phyloP scores from a whole-genome alignment of 371 early-diverging fungal species.

The Haplosporangium sp. region DNA sequence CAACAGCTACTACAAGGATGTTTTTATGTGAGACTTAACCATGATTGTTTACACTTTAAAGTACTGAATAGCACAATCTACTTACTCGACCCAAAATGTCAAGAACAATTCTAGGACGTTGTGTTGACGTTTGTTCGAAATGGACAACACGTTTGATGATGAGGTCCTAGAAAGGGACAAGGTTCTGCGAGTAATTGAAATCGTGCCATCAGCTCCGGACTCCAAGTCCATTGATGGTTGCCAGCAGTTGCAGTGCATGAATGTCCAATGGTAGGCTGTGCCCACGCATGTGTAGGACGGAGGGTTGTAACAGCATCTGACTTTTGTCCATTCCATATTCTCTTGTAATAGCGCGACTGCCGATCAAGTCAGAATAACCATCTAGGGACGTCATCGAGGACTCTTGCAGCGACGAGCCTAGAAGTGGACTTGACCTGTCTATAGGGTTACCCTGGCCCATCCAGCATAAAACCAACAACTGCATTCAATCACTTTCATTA shows the following conservation, averaged over 20 bases:
- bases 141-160: conserved; percentile 4
- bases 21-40: conserved; percentile 14
- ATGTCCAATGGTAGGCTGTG: conserved; percentile 14
- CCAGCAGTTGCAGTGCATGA: conserved; percentile 11
- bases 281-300: too few species aligned
- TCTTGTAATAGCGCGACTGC: conserved; percentile 5
- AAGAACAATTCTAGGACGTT: background rate
- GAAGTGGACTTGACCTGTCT: background rate
- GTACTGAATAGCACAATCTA: background rate
- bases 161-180: conserved; percentile 4
- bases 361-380: conserved; percentile 13
- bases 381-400: conserved; percentile 8
- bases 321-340: background rate
- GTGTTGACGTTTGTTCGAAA: conserved; percentile 14
- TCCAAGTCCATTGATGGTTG: too few species aligned
- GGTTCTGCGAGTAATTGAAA: conserved; percentile 10
- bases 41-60: background rate
- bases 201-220: background rate
- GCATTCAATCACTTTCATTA: background rate
- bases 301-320: background rate
- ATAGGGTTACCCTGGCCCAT: background rate
- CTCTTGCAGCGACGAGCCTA: background rate
- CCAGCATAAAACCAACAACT: background rate
- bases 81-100: background rate
- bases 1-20: conserved; percentile 13